phyloP scores from a whole-genome alignment of 139 green algal species.

The Marvania coccoides region DNA sequence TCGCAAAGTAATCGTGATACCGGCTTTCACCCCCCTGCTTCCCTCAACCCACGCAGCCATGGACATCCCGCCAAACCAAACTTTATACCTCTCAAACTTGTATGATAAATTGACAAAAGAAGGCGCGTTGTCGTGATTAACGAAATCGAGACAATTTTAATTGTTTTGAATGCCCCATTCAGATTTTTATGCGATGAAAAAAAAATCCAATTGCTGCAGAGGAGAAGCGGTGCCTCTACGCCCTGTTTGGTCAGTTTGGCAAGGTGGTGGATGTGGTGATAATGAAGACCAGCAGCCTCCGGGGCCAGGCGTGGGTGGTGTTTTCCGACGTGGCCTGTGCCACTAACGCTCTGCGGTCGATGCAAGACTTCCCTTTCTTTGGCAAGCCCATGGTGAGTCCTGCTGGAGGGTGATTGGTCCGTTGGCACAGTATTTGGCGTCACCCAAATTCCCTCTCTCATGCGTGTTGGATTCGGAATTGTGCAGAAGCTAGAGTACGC shows the following conservation, averaged over 20 bases:
- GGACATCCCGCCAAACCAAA: conserved; percentile 79
- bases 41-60: background rate
- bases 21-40: background rate
- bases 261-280: conserved; percentile 89
- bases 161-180: too few relatives aligned
- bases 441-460: too few relatives aligned
- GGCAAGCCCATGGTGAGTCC: conserved; percentile 80
- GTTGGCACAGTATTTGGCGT: too few relatives aligned
- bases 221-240: conserved; percentile 86
- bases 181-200: too few relatives aligned
- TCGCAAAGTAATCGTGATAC: too few relatives aligned
- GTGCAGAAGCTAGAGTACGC: conserved; percentile 52
- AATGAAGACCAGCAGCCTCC: conserved; percentile 27
- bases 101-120: conserved; percentile 94
- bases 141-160: too few relatives aligned
- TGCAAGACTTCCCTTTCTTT: conserved; percentile 99
- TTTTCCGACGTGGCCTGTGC: conserved; percentile 81
- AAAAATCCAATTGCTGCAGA: too few relatives aligned
- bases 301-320: conserved; percentile 94
- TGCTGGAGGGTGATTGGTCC: too few relatives aligned
- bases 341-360: conserved; percentile 78
- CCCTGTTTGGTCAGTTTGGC: conserved; percentile 96
- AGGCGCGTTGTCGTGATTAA: conserved; percentile 39
- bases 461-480: too few relatives aligned
- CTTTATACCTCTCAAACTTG: conserved; percentile 92